Conservation (phyloP, 768 basidiomycete species). For the Russula griseocarnosa region DNA sequence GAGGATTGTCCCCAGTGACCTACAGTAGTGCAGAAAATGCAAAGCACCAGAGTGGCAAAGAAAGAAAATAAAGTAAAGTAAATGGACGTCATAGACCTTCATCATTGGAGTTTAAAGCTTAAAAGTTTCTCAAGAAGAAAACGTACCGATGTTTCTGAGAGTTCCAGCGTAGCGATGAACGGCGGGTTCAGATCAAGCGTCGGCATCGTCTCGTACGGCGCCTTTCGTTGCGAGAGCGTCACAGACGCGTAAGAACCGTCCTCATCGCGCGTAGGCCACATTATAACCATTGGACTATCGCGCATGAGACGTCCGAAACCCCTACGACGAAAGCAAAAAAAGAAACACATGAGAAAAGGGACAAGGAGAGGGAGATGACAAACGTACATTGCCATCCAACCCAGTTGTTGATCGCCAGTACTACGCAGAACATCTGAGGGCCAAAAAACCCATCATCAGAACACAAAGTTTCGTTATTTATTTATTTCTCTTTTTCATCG, state of each 20-base stretch:
- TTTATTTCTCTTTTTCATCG: too few species aligned
- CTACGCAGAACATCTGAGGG: constrained; percentile 28
- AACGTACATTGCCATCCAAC: constrained; percentile 32
- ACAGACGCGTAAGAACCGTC: constrained; percentile 45
- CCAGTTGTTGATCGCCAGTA: constrained; percentile 19
- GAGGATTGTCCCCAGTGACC: constrained; percentile 7
- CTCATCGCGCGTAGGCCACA: constrained; percentile 53
- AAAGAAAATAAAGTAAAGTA: too few species aligned
- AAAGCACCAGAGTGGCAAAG: too few species aligned
- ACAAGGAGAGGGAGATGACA: not conserved
- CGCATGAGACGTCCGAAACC: constrained; percentile 58
- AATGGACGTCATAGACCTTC: too few species aligned
- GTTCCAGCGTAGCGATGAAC: constrained; percentile 43
- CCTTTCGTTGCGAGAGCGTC: constrained; percentile 62
- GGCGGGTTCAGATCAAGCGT: constrained; percentile 51
- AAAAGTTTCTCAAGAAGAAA: not conserved
- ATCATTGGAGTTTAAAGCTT: not conserved
- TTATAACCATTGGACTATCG: constrained; percentile 63
- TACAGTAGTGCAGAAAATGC: not conserved
- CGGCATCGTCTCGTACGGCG: constrained; percentile 52
- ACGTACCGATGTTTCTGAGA: constrained; percentile 38
- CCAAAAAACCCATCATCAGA: not conserved
- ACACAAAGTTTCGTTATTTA: not conserved
- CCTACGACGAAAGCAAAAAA: constrained; percentile 35
- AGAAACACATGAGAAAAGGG: not conserved